Base-by-base conservation (phyloP, 1,284 basidiomycete species). In the Pisolithus thermaeus region DNA sequence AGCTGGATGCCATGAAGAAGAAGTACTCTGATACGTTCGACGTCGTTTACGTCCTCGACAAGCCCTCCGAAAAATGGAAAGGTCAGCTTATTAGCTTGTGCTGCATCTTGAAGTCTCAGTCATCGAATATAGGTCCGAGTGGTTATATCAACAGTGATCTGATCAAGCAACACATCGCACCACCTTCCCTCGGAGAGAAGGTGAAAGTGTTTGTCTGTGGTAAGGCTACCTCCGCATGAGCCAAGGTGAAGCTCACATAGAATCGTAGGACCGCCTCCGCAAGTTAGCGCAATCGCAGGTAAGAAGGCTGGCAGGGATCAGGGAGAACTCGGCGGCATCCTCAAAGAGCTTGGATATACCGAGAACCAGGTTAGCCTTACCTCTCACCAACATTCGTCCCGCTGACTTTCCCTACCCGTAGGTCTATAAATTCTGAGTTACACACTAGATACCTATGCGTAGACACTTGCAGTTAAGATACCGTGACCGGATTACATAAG, bases 121-220 rank as follows among this genome's bases (percentile, higher is more conserved):
- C 47, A 20, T 47, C 49, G 39, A 43, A 11, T 50, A n/a, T 59
- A 76, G 86, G 87, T 44, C 70, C 76, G 40, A 78, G 73, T 25
- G 92, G 92, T 2, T 93, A 81, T 71, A 73, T 98, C 49, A 82
- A 77, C 51, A 70, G 77, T 50, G 84, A 90, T 32, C 64, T 92
- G 46, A 73, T 97, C 60, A 79, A 83, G 71, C 73, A 89, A 62
- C 74, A 92, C 67, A 76, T 94, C 46, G 79, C 84, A 0, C 73
- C 87, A 22, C 73, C 92, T 16, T 76, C 75, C 8, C 69, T 84
- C 45, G 84, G 80, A 5, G 81, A 90, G 55, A 95, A 93, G 73
- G 77, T 92, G 63, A 94, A 93, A 74, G 74, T 96, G 49, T 92
- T 94, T 67, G 74, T 97, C 32, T 97, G 95, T 65, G 93, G 90